Evolutionary conservation across 1,284 basidiomycete genomes (phyloP), one percentile per base, ranked within the genome.

Genomic region (Volvariella surrecta): DNA sequence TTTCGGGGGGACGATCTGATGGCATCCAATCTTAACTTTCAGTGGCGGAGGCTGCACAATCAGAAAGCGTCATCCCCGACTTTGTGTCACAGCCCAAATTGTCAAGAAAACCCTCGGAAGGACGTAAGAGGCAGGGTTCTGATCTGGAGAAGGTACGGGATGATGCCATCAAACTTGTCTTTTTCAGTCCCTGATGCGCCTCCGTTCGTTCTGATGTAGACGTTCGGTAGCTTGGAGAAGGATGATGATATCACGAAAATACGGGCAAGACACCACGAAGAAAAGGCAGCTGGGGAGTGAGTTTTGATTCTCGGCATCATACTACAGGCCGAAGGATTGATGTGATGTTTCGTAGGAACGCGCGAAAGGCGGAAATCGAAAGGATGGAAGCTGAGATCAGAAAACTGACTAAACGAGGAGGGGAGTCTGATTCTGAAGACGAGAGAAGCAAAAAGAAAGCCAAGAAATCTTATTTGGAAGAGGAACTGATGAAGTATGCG

Each of bases 361-460:
- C 76, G 7, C 80, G 85, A 19, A 76, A 81, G 56, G 72, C 77
- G 3, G 86, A 94, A 59, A 93, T 96, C 45, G 84, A 81, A 53
- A 80, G 77, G 51, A 88, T 96, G 75, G 88, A 96, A 60, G 82
- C 80, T 2, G 87, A 92, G 43, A 85, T 97, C 45, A 81, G 87
- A 19, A 83, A 77, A 51, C 71, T 93, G 7, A 71, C 73, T 8
- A 19, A 6, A 15, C 7, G 18, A 11, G 74, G 71, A 1, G 68
- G 70, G 8, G 75, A 75, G 42, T 76, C 73, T 47, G 81, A 81
- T 43, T 77, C 82, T 15, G 59, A 58, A 9, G 78, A 58, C 10
- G 79, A 79, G 47, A 66, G 54, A 4, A 57, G 62, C 28, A 68
- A 61, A 49, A 86, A 83, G 64, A 82, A 81, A 54, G 66, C 67